Percentiles rank a stretch among this genome's conserved stretches.
Conservation (phyloP, 2,329 filamentous ascomycete species). For the Gremmenia infestans region DNA sequence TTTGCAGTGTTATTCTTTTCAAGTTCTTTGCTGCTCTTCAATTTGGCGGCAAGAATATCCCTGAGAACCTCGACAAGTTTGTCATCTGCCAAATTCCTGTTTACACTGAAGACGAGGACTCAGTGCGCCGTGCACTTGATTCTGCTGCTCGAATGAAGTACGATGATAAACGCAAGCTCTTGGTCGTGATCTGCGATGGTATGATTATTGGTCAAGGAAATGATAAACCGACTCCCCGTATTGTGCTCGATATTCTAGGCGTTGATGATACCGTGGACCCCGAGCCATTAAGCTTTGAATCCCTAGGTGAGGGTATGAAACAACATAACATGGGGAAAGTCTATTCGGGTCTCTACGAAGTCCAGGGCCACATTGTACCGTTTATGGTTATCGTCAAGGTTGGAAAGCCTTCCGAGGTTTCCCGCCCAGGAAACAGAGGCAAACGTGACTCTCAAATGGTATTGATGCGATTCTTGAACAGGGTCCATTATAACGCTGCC, state of each 20-base stretch:
- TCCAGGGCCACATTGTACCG: conserved; percentile 95
- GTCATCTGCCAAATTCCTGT: conserved; percentile 96
- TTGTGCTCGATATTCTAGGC: conserved; percentile 93
- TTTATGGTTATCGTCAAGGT: conserved; percentile 97
- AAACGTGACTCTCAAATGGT: conserved; percentile 99
- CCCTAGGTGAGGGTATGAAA: conserved; percentile 89
- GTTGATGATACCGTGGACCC: conserved; percentile 92
- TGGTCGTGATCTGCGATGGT: conserved; percentile 90
- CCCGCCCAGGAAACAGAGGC: conserved; percentile 84
- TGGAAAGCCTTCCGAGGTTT: conserved; percentile 75
- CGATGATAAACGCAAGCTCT: conserved; percentile 94
- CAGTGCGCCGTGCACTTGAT: conserved; percentile 91
- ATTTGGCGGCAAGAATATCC: conserved; percentile 84
- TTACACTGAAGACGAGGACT: conserved; percentile 98
- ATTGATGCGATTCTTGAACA: conserved; percentile 97
- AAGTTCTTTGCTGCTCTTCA: conserved; percentile 97
- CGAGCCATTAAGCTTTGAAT: conserved; percentile 93
- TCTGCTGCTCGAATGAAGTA: conserved; percentile 94
- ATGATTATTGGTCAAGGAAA: conserved; percentile 99
- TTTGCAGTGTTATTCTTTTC: conserved; percentile 81
- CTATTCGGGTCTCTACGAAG: conserved; percentile 96
- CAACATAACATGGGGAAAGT: conserved; percentile 99
- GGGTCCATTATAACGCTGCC: conserved; percentile 91
- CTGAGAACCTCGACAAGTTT: conserved; percentile 97
- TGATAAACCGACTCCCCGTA: conserved; percentile 89